Evolutionary conservation across 148 eudicot genomes (phyloP), one percentile per base, ranked within the genome.

Genomic region (Bassia scoparia): DNA sequence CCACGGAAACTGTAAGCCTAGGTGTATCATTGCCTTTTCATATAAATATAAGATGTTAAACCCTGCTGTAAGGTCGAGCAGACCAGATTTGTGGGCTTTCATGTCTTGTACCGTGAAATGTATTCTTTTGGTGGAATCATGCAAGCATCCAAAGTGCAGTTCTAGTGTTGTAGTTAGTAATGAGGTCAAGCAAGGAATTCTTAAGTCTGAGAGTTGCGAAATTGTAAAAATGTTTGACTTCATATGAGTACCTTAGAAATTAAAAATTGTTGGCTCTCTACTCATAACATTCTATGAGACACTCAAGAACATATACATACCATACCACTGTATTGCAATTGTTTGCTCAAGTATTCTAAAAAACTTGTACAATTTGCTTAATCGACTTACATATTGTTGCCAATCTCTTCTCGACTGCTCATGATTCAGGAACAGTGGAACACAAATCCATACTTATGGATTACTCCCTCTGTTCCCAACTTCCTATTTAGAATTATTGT

Each of bases 1-100:
- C 77, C 84, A 37, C 61, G 44, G 29, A 78, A 68, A 69, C 27
- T 43, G 15, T 29, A 66, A 48, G 50, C 50, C 60, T 49, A 5
- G 18, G 7, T 35, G 10, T 3, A 12, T 18, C 77, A 53, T 31
- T 59, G 35, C 63, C 13, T 27, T 38, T 60, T 48, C 60, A 41
- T 41, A 2, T 41, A 27, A 53, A 62, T 26, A 55, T n/a, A 50
- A 9, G 35, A 59, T 26, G 67, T 33, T 13, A 37, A 29, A 62
- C 49, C 30, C 59, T 9, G n/a, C 56, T 18, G 56, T 21, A 34
- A 16, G 21, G 10, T 33, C 6, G 24, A 53, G 48, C 68, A 38
- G 30, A 13, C 31, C 20, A 15, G 61, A 20, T 44, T 56, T 30
- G 29, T 33, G 46, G 43, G 17, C 44, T 59, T 38, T 44, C 54